Percentiles rank a stretch among this genome's conserved stretches.
Conservation (phyloP, 257 asterid species). For the Plantago major region DNA sequence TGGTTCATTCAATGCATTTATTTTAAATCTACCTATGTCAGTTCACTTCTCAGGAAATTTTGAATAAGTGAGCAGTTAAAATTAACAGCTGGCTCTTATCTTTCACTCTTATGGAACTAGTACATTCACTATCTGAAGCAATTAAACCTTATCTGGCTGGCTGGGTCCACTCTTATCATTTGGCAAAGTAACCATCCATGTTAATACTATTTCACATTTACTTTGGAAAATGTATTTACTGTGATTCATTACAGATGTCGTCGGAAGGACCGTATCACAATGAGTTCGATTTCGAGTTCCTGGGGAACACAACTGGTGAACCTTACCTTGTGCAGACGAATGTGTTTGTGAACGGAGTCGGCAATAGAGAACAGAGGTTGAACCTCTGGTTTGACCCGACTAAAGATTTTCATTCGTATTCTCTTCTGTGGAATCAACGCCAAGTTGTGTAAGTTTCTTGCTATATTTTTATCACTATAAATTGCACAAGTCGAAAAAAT, state of each 20-base stretch:
- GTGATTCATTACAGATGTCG: slow-evolving; percentile 55
- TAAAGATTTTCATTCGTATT: slow-evolving; percentile 68
- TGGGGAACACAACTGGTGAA: slow-evolving; percentile 82
- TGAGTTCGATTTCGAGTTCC: slow-evolving; percentile 85
- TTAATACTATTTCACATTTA: too few relatives aligned
- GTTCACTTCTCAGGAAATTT: not conserved
- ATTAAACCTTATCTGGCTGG: too few relatives aligned
- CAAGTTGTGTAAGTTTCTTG: slow-evolving; percentile 67
- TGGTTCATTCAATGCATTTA: slow-evolving; percentile 13
- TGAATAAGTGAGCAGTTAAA: not conserved
- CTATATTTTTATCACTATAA: not conserved
- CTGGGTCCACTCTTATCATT: not conserved
- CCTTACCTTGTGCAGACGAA: slow-evolving; percentile 84
- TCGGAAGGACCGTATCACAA: slow-evolving; percentile 77
- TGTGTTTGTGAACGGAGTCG: slow-evolving; percentile 76
- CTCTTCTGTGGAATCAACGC: slow-evolving; percentile 70
- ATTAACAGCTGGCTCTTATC: slow-evolving; percentile 23
- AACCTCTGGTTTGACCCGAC: slow-evolving; percentile 93
- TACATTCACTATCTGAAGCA: not conserved
- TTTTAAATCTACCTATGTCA: not conserved
- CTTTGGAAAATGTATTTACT: too few relatives aligned
- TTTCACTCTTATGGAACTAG: not conserved
- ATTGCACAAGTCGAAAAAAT: too few relatives aligned
- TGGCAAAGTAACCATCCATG: not conserved
- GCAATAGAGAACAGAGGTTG: slow-evolving; percentile 79